Conservation (phyloP, 495 filamentous ascomycete species). For the Penicillium longicatenatum region DNA sequence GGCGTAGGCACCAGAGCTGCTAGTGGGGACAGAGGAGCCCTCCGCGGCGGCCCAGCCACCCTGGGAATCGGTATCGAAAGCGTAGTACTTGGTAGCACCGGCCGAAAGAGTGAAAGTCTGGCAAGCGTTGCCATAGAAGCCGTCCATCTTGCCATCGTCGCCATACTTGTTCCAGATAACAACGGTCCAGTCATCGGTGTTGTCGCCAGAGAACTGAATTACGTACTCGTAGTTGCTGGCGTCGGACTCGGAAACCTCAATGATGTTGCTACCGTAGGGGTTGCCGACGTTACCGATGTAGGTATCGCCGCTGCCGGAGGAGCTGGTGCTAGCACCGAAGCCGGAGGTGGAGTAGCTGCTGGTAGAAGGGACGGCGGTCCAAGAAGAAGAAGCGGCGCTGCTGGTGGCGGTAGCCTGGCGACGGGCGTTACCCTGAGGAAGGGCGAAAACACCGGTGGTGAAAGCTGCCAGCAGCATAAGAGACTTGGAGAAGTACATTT, state of each 20-base stretch:
- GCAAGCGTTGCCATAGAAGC: slow-evolving; percentile 44
- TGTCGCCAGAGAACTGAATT: slow-evolving; percentile 44
- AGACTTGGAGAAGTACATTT: slow-evolving; percentile 42
- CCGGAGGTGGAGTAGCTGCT: slow-evolving; percentile 28
- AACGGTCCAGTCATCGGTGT: slow-evolving; percentile 41
- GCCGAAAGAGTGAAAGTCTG: slow-evolving; percentile 44
- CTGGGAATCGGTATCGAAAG: slow-evolving; percentile 49
- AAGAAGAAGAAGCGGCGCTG: slow-evolving; percentile 10
- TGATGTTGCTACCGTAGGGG: slow-evolving; percentile 57
- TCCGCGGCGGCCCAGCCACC: slow-evolving; percentile 39
- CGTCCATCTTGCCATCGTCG: slow-evolving; percentile 36
- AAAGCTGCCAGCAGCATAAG: slow-evolving; percentile 41
- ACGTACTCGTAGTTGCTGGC: slow-evolving; percentile 49
- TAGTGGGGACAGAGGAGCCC: slow-evolving; percentile 36
- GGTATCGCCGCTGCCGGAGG: slow-evolving; percentile 30
- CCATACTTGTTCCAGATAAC: slow-evolving; percentile 58
- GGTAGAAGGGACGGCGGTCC: slow-evolving; percentile 27
- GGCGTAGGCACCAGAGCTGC: slow-evolving; percentile 36
- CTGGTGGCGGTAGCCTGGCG: slow-evolving; percentile 26
- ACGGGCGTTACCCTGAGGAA: slow-evolving; percentile 24
- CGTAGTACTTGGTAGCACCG: slow-evolving; percentile 46
- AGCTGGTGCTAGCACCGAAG: slow-evolving; percentile 35
- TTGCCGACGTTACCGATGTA: slow-evolving; percentile 52
- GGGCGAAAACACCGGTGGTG: slow-evolving; percentile 30
- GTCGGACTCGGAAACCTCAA: slow-evolving; percentile 36